These are phyloP conservation scores for Hemisphaericaspora xylofermentans DNA, from an alignment of 1,139 yeast genomes.

Conservation along the genomic window DNA sequence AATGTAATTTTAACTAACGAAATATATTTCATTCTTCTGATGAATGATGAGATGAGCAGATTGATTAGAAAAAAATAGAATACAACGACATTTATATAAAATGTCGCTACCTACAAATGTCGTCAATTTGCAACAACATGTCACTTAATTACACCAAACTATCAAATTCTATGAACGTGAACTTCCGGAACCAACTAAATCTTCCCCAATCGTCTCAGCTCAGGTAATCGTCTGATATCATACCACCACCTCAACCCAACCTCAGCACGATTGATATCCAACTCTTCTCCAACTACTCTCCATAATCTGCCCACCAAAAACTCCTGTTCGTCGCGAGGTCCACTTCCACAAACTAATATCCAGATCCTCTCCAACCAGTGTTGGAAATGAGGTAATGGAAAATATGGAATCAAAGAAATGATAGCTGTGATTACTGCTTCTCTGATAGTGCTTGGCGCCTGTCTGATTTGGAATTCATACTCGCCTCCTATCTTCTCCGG, in stretches of 20 bases:
- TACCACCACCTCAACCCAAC: slow-evolving; percentile 73
- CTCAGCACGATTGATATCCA: slow-evolving; percentile 61
- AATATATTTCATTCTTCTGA: no score
- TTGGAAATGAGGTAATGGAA: slow-evolving; percentile 44
- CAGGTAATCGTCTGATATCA: slow-evolving; percentile 19
- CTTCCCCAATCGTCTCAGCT: neutral
- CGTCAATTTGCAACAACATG: neutral
- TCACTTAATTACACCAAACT: neutral
- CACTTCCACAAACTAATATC: slow-evolving; percentile 39
- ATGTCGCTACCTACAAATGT: no score
- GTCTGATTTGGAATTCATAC: slow-evolving; percentile 25
- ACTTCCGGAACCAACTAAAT: neutral
- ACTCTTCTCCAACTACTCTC: slow-evolving; percentile 45
- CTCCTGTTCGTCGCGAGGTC: slow-evolving; percentile 29
- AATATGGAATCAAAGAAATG: slow-evolving; percentile 54
- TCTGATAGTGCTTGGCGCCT: slow-evolving; percentile 44
- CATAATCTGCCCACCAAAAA: slow-evolving; percentile 35
- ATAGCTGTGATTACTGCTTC: slow-evolving; percentile 49
- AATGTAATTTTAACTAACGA: no score
- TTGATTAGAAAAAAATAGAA: no score
- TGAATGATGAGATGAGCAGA: no score
- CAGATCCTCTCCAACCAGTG: slow-evolving; percentile 51
- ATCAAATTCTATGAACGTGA: no score
- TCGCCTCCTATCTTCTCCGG: no score
- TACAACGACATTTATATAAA: no score